Conservation (phyloP, 768 basidiomycete species). For the Boletus reticuloceps region DNA sequence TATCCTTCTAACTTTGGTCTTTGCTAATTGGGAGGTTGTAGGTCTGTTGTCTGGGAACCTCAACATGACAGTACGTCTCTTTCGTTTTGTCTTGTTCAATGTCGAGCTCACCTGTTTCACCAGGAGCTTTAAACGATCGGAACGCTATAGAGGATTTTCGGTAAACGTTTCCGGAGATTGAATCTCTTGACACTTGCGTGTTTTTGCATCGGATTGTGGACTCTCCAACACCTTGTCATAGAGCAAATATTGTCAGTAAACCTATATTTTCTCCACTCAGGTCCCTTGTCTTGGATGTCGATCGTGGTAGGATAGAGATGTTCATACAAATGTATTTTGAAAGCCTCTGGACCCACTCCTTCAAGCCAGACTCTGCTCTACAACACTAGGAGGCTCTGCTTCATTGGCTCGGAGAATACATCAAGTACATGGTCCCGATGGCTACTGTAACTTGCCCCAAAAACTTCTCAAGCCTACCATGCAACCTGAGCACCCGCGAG, state of each 20-base stretch:
- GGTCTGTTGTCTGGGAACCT: constrained; percentile 74
- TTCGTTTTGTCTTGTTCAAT: neutral
- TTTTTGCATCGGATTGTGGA: constrained; percentile 20
- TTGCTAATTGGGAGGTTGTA: constrained; percentile 20
- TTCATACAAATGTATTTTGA: neutral
- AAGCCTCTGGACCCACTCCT: too few species aligned
- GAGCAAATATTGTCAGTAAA: constrained; percentile 6
- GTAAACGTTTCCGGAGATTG: constrained; percentile 2
- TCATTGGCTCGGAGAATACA: too few species aligned
- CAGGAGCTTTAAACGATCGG: constrained; percentile 32
- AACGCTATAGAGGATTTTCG: neutral
- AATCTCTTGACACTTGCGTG: constrained; percentile 2
- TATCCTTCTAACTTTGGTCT: neutral
- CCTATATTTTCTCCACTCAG: neutral
- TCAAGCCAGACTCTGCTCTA: too few species aligned
- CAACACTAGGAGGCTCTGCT: too few species aligned
- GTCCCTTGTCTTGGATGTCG: constrained; percentile 1
- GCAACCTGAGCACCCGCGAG: too few species aligned
- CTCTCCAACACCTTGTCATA: constrained; percentile 12
- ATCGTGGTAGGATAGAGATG: constrained; percentile 3
- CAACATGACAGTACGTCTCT: constrained; percentile 59
- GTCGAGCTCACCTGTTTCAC: neutral
- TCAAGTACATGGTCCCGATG: too few species aligned
- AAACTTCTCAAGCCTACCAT: too few species aligned
- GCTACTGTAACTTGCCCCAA: too few species aligned